Conservation (phyloP, 2,329 filamentous ascomycete genomes). For the Epicoccum nigrum region DNA sequence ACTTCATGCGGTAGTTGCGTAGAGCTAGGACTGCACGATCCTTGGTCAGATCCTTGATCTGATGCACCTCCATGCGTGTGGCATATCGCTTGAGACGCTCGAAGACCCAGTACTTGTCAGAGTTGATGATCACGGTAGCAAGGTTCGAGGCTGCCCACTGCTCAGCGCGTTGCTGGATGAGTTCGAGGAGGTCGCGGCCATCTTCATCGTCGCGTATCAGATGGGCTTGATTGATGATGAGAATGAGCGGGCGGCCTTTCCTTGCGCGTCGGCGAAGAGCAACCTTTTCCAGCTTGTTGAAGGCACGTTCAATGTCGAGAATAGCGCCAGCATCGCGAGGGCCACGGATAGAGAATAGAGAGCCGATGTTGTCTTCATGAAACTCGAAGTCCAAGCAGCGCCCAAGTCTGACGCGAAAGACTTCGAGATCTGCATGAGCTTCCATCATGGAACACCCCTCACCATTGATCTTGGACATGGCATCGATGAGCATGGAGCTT, state of each 20-base stretch:
- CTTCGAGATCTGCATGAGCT: conserved; percentile 91
- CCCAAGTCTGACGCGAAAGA: conserved; percentile 89
- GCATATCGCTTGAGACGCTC: conserved; percentile 91
- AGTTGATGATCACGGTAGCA: conserved; percentile 92
- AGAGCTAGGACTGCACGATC: conserved; percentile 77
- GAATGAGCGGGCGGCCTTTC: conserved; percentile 73
- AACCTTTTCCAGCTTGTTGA: conserved; percentile 98
- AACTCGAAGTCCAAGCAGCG: conserved; percentile 96
- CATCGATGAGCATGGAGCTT: conserved; percentile 93
- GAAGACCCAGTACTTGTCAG: conserved; percentile 98
- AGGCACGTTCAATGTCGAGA: conserved; percentile 91
- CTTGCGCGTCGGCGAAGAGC: conserved; percentile 72
- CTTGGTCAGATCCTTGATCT: conserved; percentile 83
- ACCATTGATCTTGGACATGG: conserved; percentile 90
- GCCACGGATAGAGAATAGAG: conserved; percentile 91
- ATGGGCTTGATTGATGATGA: conserved; percentile 95
- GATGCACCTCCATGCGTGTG: conserved; percentile 91
- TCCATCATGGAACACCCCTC: conserved; percentile 95
- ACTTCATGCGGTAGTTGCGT: conserved; percentile 77
- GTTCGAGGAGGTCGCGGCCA: conserved; percentile 89
- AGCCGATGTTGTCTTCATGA: conserved; percentile 96
- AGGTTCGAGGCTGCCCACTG: conserved; percentile 94
- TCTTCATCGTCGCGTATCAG: conserved; percentile 89
- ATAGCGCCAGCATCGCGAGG: conserved; percentile 90
- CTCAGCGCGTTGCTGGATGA: conserved; percentile 93